Conservation (phyloP, 306 rosid species). For the Herpetospermum pedunculosum region DNA sequence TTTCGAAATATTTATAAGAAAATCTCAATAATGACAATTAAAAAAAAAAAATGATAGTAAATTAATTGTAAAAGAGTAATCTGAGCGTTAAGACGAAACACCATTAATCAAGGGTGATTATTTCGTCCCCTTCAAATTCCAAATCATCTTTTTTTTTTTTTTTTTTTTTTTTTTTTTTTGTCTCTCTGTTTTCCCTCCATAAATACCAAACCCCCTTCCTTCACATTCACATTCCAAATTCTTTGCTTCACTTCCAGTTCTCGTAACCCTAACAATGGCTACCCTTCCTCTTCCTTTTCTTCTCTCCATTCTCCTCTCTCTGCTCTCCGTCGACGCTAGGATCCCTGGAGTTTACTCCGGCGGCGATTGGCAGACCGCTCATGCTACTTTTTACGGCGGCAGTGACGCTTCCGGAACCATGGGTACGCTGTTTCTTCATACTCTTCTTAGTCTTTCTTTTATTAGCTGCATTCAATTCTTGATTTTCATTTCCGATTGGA, state of each 20-base stretch:
- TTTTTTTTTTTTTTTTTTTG: neutral
- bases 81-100: neutral
- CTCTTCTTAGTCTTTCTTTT: neutral
- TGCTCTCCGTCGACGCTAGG: constrained; percentile 9
- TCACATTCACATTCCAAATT: constrained; percentile 1
- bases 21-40: neutral
- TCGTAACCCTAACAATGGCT: neutral
- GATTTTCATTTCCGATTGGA: neutral
- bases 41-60: neutral
- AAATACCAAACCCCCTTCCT: neutral
- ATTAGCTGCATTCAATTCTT: neutral
- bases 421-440: constrained; percentile 32
- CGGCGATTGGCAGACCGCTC: constrained; percentile 66
- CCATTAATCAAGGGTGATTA: constrained; percentile 8
- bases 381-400: constrained; percentile 94
- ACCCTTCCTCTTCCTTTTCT: neutral
- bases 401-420: constrained; percentile 93
- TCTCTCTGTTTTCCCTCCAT: constrained; percentile 5
- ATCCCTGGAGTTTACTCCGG: constrained; percentile 72
- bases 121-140: constrained; percentile 3
- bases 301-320: neutral
- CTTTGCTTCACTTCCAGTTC: neutral
- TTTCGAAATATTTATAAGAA: neutral
- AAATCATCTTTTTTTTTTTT: neutral
- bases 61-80: neutral